Conservation (phyloP, 1,284 basidiomycete species). For the Athelia psychrophila region DNA sequence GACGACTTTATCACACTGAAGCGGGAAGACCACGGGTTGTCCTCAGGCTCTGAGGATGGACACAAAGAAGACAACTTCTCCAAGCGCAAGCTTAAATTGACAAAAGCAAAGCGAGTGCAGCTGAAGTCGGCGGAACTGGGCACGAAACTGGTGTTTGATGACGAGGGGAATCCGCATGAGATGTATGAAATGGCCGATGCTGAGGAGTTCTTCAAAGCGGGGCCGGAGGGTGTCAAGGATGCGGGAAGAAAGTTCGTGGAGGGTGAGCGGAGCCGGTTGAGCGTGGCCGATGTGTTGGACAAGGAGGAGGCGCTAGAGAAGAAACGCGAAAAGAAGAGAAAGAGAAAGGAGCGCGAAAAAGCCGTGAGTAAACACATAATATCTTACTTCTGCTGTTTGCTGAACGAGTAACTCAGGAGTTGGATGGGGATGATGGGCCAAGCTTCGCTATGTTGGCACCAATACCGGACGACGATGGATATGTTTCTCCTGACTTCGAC, state of each 20-base stretch:
- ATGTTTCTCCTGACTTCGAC: constrained; percentile 73
- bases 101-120: constrained; percentile 75
- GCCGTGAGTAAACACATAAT: constrained; percentile 33
- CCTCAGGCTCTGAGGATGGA: constrained; percentile 30
- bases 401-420: constrained; percentile 1
- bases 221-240: constrained; percentile 60
- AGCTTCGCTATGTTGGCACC: constrained; percentile 28
- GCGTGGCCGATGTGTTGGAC: constrained; percentile 70
- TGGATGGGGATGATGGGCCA: constrained; percentile 19
- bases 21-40: constrained; percentile 83
- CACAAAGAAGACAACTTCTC: constrained; percentile 40
- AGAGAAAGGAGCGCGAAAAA: constrained; percentile 76
- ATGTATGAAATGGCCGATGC: constrained; percentile 79
- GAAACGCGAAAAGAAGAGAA: constrained; percentile 86
- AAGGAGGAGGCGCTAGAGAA: constrained; percentile 85
- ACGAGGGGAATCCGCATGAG: constrained; percentile 77
- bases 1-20: constrained; percentile 95
- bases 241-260: constrained; percentile 72
- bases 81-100: constrained; percentile 61
- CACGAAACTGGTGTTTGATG: constrained; percentile 83
- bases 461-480: constrained; percentile 54
- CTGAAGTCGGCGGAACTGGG: constrained; percentile 60
- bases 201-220: constrained; percentile 62
- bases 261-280: constrained; percentile 71
- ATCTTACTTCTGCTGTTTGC: constrained; percentile 6